A percentile compares a stretch with the other conserved stretches of the same genome.
These are phyloP conservation scores for Cladosporium sp. DNA, from an alignment of 2,329 filamentous ascomycete genomes.

Conservation along the genomic window DNA sequence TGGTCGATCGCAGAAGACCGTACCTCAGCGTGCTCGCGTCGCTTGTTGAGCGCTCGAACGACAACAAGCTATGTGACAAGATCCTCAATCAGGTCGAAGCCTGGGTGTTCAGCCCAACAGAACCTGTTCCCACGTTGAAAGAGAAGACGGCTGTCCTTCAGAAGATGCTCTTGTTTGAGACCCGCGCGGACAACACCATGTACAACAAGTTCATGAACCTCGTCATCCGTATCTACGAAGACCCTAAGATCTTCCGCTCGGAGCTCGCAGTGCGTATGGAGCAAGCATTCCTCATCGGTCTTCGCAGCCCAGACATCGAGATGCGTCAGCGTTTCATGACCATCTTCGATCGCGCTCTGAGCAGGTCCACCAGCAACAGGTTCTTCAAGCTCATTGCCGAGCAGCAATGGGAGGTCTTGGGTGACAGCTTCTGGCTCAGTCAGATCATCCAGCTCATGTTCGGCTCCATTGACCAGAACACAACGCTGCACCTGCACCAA, in stretches of 20 bases:
- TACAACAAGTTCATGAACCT: constrained; percentile 91
- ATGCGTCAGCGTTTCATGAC: constrained; percentile 97
- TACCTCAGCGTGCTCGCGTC: constrained; percentile 94
- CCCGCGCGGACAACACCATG: constrained; percentile 75
- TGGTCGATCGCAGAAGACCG: constrained; percentile 85
- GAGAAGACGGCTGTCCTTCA: constrained; percentile 98
- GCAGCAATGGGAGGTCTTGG: constrained; percentile 95
- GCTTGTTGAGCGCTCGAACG: constrained; percentile 90
- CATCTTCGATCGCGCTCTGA: constrained; percentile 92
- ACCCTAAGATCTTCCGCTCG: constrained; percentile 89
- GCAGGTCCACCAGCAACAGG: constrained; percentile 84
- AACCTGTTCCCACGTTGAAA: constrained; percentile 94
- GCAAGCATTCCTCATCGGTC: constrained; percentile 95
- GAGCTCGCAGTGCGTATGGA: constrained; percentile 97
- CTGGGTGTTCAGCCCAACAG: constrained; percentile 94
- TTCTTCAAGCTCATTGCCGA: constrained; percentile 83
- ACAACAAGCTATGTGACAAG: constrained; percentile 81
- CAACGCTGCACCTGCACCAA: constrained; percentile 69
- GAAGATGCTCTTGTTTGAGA: constrained; percentile 97
- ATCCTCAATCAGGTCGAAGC: constrained; percentile 88
- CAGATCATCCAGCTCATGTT: constrained; percentile 92
- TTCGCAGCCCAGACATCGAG: constrained; percentile 85
- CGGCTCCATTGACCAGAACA: constrained; percentile 82
- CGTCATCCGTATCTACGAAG: constrained; percentile 96
- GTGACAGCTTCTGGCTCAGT: constrained; percentile 93